Base-by-base conservation (phyloP, 2,329 filamentous ascomycete genomes). In the Thermoascus crustaceus region DNA sequence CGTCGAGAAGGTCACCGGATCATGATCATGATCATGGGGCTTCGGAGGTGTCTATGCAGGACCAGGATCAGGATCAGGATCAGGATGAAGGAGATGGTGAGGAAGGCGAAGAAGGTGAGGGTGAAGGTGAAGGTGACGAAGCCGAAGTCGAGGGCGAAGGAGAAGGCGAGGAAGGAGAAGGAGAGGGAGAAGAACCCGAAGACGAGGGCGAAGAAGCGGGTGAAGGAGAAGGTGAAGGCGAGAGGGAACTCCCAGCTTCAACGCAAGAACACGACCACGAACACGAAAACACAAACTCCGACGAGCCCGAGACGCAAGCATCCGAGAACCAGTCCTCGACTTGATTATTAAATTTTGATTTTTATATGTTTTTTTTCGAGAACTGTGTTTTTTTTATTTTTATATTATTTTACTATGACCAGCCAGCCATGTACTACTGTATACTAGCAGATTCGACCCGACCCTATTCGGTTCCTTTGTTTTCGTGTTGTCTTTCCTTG, bases 1-100 rank as follows among this genome's bases (percentile, higher is more conserved):
- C 39, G 18, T 44, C 50, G 16, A 38, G 43, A 8, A 48, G 45
- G 5, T 46, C 45, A 3, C 36, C 39, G 7, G 54, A 52, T n/a
- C n/a, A n/a, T n/a, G n/a, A n/a, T n/a, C n/a, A n/a, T 55, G 50
- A 16, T 43, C 37, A 20, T 41, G 40, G 17, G 41, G 32, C 16
- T 49, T 45, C 25, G 34, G 39, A 7, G 45, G 46, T 27, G 49
- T 41, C 13, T 49, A 55, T 10, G 46, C 35, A 5, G 41, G 30
- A 7, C n/a, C n/a, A n/a, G n/a, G 40, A 45, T 24, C 46, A 42
- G 2, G 42, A 11, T 14, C 13, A 14, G 5, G 25, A 11, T 2
- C 13, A 29, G 13, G 25, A 16, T 6, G 41, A 40, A 11, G 39
- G 36, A 14, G 44, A 44, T 20, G 47, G 42, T 9, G 48, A 46